A percentile compares a stretch with the other conserved stretches of the same genome.
These are phyloP conservation scores for Ceratobasidium sp. DNA, from an alignment of 1,284 basidiomycete genomes.

Conservation along the genomic window DNA sequence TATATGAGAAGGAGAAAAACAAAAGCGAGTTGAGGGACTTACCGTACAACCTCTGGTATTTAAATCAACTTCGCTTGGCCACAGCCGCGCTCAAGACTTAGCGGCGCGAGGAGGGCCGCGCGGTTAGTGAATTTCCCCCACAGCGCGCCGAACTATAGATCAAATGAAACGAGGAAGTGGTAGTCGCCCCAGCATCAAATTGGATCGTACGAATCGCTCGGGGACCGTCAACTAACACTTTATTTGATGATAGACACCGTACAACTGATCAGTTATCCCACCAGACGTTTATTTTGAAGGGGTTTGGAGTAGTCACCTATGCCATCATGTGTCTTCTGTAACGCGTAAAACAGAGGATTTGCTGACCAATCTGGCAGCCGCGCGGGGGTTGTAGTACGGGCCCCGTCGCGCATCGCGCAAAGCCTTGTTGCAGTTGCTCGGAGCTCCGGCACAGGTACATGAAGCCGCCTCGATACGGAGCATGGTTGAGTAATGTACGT, in stretches of 20 bases:
- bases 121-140: background rate
- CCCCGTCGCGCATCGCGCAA: conserved; percentile 6
- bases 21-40: background rate
- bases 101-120: background rate
- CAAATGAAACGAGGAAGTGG: background rate
- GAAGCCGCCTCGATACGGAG: background rate
- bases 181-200: background rate
- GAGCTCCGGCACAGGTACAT: background rate
- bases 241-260: background rate
- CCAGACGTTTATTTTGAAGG: too few relatives aligned
- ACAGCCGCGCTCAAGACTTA: background rate
- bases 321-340: background rate
- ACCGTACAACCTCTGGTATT: background rate
- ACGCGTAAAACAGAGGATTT: background rate
- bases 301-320: too few relatives aligned
- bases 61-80: background rate
- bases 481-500: too few relatives aligned
- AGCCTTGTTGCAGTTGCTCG: background rate
- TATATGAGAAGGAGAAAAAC: background rate
- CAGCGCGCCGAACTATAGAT: background rate
- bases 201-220: too few relatives aligned
- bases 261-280: background rate
- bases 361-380: background rate
- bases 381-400: background rate
- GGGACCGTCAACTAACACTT: background rate